phyloP scores from a whole-genome alignment of 768 basidiomycete species.

The Lactifluus pinguis region DNA sequence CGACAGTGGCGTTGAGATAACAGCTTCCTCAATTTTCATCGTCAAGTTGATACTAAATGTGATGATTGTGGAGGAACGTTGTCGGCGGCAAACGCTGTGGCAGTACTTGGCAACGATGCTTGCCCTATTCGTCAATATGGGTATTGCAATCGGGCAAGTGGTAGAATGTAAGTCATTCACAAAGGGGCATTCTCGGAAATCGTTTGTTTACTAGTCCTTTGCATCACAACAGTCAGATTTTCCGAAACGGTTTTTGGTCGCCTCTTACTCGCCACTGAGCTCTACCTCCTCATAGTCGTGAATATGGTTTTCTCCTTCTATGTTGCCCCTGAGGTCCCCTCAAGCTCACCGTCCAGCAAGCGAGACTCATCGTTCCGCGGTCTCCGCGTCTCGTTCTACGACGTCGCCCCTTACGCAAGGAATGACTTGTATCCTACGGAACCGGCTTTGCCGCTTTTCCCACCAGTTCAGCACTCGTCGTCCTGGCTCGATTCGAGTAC shows the following conservation, averaged over 20 bases:
- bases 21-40: slow-evolving; percentile 49
- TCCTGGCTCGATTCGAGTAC: slow-evolving; percentile 30
- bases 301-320: slow-evolving; percentile 41
- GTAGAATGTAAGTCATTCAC: slow-evolving; percentile 41
- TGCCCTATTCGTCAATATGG: slow-evolving; percentile 43
- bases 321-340: not conserved
- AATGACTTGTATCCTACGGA: not conserved
- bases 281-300: slow-evolving; percentile 55
- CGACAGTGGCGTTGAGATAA: slow-evolving; percentile 49
- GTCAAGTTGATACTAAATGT: slow-evolving; percentile 55
- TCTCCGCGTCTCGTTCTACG: slow-evolving; percentile 12
- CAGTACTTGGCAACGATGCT: slow-evolving; percentile 42
- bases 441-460: not conserved
- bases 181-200: not conserved
- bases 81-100: slow-evolving; percentile 36
- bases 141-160: slow-evolving; percentile 48
- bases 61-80: slow-evolving; percentile 33
- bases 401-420: not conserved
- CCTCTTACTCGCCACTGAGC: slow-evolving; percentile 50
- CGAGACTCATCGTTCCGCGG: slow-evolving; percentile 24
- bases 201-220: not conserved
- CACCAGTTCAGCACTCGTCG: slow-evolving; percentile 17
- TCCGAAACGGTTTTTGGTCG: slow-evolving; percentile 64
- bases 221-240: slow-evolving; percentile 44
- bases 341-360: not conserved